Evolutionary conservation across 2,329 filamentous ascomycete genomes (phyloP).

Genomic region (Neofusicoccum sp.): DNA sequence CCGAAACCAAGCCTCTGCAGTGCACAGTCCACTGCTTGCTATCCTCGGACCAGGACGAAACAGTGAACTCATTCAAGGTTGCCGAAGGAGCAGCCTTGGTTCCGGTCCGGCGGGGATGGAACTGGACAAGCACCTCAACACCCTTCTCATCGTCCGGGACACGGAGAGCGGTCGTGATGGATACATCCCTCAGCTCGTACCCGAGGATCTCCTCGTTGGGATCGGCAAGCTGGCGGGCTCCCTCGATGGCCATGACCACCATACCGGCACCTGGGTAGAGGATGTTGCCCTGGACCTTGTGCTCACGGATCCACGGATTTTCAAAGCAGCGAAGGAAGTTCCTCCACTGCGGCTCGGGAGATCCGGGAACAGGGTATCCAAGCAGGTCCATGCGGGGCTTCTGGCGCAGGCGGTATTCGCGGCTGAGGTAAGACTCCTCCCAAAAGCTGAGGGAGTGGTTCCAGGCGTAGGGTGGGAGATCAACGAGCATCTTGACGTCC

Average conservation of each 20-base stretch:
- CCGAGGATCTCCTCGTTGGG: conserved; percentile 14
- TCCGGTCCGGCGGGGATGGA: not conserved
- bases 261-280: conserved; percentile 34
- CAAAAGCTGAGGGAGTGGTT: conserved; percentile 26
- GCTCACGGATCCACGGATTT: conserved; percentile 25
- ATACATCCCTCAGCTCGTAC: conserved; percentile 9
- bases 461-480: conserved; percentile 29
- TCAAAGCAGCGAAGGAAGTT: conserved; percentile 24
- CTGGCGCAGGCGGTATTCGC: not conserved
- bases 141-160: conserved; percentile 18
- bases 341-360: conserved; percentile 22
- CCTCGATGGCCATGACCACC: conserved; percentile 33
- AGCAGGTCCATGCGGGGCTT: conserved; percentile 23
- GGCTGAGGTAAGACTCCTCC: conserved; percentile 20
- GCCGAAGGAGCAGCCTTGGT: not conserved
- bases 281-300: conserved; percentile 26
- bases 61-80: conserved; percentile 1
- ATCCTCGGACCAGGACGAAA: not conserved
- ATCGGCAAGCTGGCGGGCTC: conserved; percentile 14
- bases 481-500: conserved; percentile 18
- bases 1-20: conserved; percentile 11
- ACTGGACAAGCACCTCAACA: conserved; percentile 11
- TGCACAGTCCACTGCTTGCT: not conserved
- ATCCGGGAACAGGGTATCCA: conserved; percentile 28
- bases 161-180: not conserved